Base-by-base conservation (phyloP, 805 yeast genomes). In the Candida berthetii region DNA sequence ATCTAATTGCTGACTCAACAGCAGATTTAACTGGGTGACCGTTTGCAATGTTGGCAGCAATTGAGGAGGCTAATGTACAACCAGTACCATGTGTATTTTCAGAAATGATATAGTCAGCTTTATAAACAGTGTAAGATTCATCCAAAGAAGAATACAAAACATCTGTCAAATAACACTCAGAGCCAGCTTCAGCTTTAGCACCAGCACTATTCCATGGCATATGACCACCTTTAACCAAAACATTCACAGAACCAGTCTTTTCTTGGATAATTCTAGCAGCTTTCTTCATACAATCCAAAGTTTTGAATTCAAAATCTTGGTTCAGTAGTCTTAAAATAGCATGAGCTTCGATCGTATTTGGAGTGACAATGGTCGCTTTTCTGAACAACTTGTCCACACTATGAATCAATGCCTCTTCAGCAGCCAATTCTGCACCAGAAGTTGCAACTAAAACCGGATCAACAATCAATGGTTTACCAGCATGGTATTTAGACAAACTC, bases 401-500 rank as follows among this genome's bases (percentile, higher is more conserved):
- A 24, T 60, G 57, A 10, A 60, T 57, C 49, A 80, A 60, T 2
- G 75, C 74, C 0, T 66, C 61, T 27, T 67, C 66, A 29, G 71
- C 74, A 25, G 80, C 69, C 35, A 89, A 64, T 3, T 64, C 55
- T 16, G 76, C 71, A 1, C 96, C 96, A 1, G 93, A 78, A 0
- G 96, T 85, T 3, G 93, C 79, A 9, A 83, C 80, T 76, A 88
- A 74, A 5, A 88, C 96, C 0, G 96, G 95, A 57, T 88, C 96
- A 35, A 88, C 68, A 2, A 86, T 78, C 17, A 87, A 49, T 4
- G 62, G 54, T 31, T 68, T 60, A 1, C 58, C 52, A 2, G 28
- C 48, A 19, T 62, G 58, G 33, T 60, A 50, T 27, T 58, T 49
- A 1, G 50, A 54, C 22, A 76, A 44, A 38, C 62, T 60, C 7